phyloP scores from a whole-genome alignment of 129 eudicot genomes.

The Helichrysum umbraculigerum region DNA sequence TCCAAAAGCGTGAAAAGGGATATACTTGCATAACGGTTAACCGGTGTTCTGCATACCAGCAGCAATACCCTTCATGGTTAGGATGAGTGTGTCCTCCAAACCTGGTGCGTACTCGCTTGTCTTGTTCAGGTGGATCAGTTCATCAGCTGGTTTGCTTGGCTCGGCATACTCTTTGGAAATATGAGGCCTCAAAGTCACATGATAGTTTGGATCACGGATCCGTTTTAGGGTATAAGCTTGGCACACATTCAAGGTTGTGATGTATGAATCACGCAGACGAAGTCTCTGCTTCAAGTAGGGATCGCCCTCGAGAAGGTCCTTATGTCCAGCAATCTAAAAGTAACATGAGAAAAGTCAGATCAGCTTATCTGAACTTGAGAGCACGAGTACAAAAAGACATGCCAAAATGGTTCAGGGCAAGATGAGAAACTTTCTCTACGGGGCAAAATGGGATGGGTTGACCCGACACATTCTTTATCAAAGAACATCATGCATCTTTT shows the following conservation, averaged over 20 bases:
- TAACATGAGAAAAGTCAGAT: background rate
- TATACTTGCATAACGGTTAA: constrained; percentile 27
- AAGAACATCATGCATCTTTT: background rate
- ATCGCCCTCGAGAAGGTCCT: constrained; percentile 85
- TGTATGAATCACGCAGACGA: constrained; percentile 81
- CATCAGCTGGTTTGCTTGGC: constrained; percentile 73
- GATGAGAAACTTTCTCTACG: background rate
- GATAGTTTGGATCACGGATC: constrained; percentile 84
- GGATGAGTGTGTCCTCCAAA: constrained; percentile 90
- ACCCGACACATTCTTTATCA: background rate
- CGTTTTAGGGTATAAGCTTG: constrained; percentile 87
- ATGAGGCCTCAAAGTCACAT: constrained; percentile 71
- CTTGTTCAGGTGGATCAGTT: constrained; percentile 78
- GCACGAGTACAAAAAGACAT: background rate
- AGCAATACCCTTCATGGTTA: constrained; percentile 99
- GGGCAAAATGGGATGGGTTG: background rate
- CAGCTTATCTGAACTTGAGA: background rate
- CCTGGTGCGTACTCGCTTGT: constrained; percentile 98
- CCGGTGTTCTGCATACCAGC: constrained; percentile 99
- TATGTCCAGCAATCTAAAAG: constrained; percentile 90
- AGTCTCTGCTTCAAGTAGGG: constrained; percentile 92
- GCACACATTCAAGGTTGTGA: constrained; percentile 79
- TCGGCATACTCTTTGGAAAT: constrained; percentile 78
- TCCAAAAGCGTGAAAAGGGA: constrained; percentile 17
- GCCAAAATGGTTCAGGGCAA: background rate